Percentiles rank a stretch among this genome's conserved stretches.
Evolutionary conservation across 2,329 filamentous ascomycete species (phyloP).

Genomic region (Fusarium domesticum): DNA sequence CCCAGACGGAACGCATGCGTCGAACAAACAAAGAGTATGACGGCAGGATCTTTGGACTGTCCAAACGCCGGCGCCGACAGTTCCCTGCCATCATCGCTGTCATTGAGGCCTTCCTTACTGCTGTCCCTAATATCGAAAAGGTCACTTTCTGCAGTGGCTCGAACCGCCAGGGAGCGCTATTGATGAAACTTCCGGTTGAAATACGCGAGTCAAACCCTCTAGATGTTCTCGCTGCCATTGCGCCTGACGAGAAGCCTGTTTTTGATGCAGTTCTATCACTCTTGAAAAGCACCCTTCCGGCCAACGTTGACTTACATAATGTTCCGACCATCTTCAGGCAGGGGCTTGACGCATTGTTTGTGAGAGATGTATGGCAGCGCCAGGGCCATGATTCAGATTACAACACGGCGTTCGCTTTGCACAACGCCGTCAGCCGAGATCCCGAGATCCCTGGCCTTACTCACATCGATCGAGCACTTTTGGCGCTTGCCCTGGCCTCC

Average conservation of each 20-base stretch:
- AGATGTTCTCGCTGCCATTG: conserved; percentile 32
- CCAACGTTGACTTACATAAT: conserved; percentile 32
- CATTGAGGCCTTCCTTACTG: conserved; percentile 68
- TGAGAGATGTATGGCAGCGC: conserved; percentile 50
- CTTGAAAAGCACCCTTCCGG: conserved; percentile 44
- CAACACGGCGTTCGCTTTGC: conserved; percentile 68
- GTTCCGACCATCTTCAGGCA: conserved; percentile 43
- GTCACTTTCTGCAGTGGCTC: conserved; percentile 86
- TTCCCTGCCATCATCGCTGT: conserved; percentile 81
- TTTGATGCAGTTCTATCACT: conserved; percentile 38
- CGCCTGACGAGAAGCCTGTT: conserved; percentile 26
- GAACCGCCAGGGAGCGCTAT: conserved; percentile 79
- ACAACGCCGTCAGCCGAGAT: conserved; percentile 66
- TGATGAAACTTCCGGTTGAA: conserved; percentile 60
- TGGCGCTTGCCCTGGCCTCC: conserved; percentile 69
- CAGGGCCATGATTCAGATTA: conserved; percentile 47
- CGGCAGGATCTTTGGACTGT: conserved; percentile 71
- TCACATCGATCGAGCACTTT: conserved; percentile 66
- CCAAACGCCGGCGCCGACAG: conserved; percentile 72
- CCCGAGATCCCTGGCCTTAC: conserved; percentile 69
- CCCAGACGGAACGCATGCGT: conserved; percentile 50
- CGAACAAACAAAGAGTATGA: conserved; percentile 47
- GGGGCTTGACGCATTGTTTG: conserved; percentile 45
- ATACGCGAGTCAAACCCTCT: conserved; percentile 67
- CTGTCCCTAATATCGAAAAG: conserved; percentile 66